Base-by-base conservation (phyloP, 1,284 basidiomycete genomes). In the Moesziomyces sp. region DNA sequence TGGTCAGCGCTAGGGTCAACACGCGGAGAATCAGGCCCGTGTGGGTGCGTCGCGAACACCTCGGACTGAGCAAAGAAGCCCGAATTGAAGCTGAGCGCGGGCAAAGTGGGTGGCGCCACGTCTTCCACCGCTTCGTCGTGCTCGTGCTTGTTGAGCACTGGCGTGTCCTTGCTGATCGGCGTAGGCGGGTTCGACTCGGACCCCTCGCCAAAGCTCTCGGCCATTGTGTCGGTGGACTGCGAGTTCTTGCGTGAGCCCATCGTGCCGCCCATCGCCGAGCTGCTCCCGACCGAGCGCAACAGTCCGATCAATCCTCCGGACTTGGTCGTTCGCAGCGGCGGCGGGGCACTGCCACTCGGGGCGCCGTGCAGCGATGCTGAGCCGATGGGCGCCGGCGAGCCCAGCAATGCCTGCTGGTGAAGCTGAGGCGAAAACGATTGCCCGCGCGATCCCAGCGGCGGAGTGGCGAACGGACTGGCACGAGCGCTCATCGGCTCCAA, bases 81-180 rank as follows among this genome's bases (percentile, higher is more conserved):
- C 3, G 66, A 69, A 26, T 75, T 67, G 68, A 75, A 75, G 13
- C 53, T 66, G n/a, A 75, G 51, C 5, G 64, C 73, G 0, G 73
- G 73, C 54, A 75, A 30, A 10, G 44, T 58, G 3, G 67, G 72
- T 4, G 66, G 44, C 2, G 44, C 26, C 7, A 46, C 50, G 24
- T 10, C 21, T 18, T 52, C 40, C 9, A 18, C 40, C 3, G 53
- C n/a, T 7, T 44, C 46, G 16, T 57, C 47, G 46, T 24, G 43
- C n/a, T 16, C 43, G 18, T 58, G 21, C 23, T 52, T 40, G 46
- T 42, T 23, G n/a, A 50, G 38, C 6, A 68, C n/a, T 0, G 71
- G 65, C 16, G 71, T 65, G 30, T 74, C 67, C 26, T 74, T 74
- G 66, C 72, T 74, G 24, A 70, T 34, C 9, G 72, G 72, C 16